Conservation (phyloP, 2,329 filamentous ascomycete genomes). For the Colletotrichum sp. region DNA sequence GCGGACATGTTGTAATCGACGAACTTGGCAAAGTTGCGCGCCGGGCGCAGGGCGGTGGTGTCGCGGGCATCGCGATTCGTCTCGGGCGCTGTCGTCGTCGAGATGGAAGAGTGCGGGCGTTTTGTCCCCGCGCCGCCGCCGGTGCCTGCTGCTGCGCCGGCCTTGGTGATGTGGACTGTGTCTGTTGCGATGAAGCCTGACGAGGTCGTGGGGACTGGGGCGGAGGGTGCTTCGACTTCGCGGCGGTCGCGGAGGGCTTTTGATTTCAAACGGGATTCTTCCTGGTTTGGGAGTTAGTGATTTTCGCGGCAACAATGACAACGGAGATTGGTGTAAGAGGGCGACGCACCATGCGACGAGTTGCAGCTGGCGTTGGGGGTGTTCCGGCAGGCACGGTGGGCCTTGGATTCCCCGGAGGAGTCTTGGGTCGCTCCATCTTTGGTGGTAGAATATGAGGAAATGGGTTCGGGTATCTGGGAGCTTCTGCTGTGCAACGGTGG, state of each 20-base stretch:
- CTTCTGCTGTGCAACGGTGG: not conserved
- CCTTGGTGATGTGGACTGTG: slow-evolving; percentile 59
- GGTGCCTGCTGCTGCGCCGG: slow-evolving; percentile 45
- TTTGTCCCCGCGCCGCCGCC: slow-evolving; percentile 51
- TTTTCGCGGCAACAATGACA: not conserved
- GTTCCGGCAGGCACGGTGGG: slow-evolving; percentile 37
- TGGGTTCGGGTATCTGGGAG: too few relatives aligned
- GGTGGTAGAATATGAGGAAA: not conserved
- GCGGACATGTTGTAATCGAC: slow-evolving; percentile 98
- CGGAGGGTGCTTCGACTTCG: slow-evolving; percentile 61
- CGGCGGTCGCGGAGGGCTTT: slow-evolving; percentile 83
- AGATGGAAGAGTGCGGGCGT: slow-evolving; percentile 70
- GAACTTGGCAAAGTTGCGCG: slow-evolving; percentile 88
- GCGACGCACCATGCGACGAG: slow-evolving; percentile 56
- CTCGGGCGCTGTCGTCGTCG: slow-evolving; percentile 45
- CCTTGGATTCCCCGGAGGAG: slow-evolving; percentile 44
- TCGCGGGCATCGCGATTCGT: slow-evolving; percentile 74
- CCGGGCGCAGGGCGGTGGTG: slow-evolving; percentile 68
- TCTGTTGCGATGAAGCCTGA: slow-evolving; percentile 76
- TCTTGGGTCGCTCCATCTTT: slow-evolving; percentile 52
- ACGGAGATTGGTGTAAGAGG: not conserved
- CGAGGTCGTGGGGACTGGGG: slow-evolving; percentile 53
- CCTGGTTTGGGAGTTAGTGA: slow-evolving; percentile 52
- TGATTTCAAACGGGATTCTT: slow-evolving; percentile 85
- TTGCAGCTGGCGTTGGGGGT: slow-evolving; percentile 60